Evolutionary conservation across 441 rosid species (phyloP).

Genomic region (Sinapis alba): DNA sequence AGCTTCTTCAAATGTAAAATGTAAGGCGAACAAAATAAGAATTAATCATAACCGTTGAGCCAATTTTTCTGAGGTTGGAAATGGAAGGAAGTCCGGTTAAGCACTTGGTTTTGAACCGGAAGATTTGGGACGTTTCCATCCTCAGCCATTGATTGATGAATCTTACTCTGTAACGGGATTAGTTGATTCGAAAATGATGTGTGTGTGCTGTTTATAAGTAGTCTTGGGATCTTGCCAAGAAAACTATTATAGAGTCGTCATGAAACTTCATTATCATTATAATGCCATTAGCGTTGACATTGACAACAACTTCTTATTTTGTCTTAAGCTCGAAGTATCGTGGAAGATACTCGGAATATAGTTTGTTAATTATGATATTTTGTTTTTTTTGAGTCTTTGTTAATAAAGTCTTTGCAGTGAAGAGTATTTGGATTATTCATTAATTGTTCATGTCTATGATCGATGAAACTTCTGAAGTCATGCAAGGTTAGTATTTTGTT

Average conservation of each 20-base stretch:
- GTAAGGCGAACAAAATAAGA: not conserved
- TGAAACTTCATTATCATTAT: not conserved
- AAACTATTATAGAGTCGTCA: not conserved
- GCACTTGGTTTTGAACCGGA: not conserved
- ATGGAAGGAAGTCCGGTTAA: conserved; percentile 40
- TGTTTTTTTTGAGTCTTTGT: not conserved
- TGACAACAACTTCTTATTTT: not conserved
- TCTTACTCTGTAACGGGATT: not conserved
- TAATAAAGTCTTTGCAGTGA: not conserved
- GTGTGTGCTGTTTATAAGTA: not conserved
- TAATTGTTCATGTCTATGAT: not conserved
- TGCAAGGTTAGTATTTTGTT: not conserved
- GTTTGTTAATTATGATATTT: not conserved
- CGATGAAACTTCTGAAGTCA: not conserved
- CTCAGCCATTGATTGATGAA: conserved; percentile 25
- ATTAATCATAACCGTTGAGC: conserved; percentile 47
- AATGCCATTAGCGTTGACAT: conserved; percentile 21
- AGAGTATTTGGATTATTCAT: not conserved
- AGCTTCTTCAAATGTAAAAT: no score
- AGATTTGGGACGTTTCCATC: conserved; percentile 4
- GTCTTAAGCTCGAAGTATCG: conserved; percentile 25
- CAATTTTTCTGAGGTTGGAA: conserved; percentile 50
- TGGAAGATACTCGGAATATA: conserved; percentile 23
- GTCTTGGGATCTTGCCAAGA: conserved; percentile 21
- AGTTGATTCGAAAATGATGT: not conserved